phyloP scores from a whole-genome alignment of 2,329 filamentous ascomycete genomes.

The Blastomyces emzantsi region DNA sequence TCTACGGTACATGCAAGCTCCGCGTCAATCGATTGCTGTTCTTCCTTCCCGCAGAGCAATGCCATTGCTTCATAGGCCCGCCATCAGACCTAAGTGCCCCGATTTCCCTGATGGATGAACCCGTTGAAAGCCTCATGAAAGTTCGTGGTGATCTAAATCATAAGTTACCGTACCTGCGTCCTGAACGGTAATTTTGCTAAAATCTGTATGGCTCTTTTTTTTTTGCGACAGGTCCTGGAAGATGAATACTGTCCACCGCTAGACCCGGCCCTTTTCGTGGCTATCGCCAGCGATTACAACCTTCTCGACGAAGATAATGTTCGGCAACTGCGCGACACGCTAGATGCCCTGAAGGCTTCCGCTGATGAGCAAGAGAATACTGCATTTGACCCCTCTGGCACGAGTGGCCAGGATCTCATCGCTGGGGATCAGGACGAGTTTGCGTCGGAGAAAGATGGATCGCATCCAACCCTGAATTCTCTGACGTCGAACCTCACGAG shows the following conservation, averaged over 20 bases:
- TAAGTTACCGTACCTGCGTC: neutral
- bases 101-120: slow-evolving; percentile 7
- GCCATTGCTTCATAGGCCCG: neutral
- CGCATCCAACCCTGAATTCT: slow-evolving; percentile 31
- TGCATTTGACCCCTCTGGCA: slow-evolving; percentile 70
- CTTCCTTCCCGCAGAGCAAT: neutral
- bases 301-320: slow-evolving; percentile 45
- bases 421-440: slow-evolving; percentile 20
- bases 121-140: slow-evolving; percentile 6
- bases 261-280: slow-evolving; percentile 67
- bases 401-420: slow-evolving; percentile 39
- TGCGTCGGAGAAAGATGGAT: slow-evolving; percentile 23
- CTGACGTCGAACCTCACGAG: slow-evolving; percentile 44
- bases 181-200: neutral
- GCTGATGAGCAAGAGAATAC: slow-evolving; percentile 59
- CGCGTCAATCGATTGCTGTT: neutral
- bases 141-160: neutral
- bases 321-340: slow-evolving; percentile 46
- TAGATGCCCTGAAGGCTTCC: slow-evolving; percentile 57
- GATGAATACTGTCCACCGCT: slow-evolving; percentile 64
- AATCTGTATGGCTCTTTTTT: neutral
- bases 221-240: slow-evolving; percentile 39
- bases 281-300: slow-evolving; percentile 67
- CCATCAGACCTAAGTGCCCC: neutral
- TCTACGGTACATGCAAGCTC: neutral